These are phyloP conservation scores for Backusella australiensis DNA, from an alignment of 192 early-diverging fungal species.

Conservation along the genomic window DNA sequence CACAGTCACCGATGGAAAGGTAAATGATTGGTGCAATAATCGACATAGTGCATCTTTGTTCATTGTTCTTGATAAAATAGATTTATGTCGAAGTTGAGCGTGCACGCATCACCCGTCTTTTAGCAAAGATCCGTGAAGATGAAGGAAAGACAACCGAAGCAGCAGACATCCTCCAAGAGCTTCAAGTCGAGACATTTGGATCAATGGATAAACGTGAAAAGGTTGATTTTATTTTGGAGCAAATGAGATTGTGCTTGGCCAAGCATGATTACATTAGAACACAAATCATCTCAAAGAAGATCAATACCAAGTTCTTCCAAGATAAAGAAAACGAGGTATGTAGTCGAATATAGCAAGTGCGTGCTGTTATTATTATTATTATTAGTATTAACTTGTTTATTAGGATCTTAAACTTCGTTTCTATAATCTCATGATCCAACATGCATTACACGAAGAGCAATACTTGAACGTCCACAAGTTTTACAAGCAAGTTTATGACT, in stretches of 20 bases:
- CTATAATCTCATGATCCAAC: constrained; percentile 96
- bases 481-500: constrained; percentile 89
- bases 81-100: constrained; percentile 99
- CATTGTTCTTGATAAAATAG: constrained; percentile 33
- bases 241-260: constrained; percentile 93
- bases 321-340: constrained; percentile 69
- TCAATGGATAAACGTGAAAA: constrained; percentile 99
- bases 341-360: no score
- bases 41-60: no score
- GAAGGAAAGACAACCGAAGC: constrained; percentile 91
- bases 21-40: constrained; percentile 24
- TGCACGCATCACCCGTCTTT: constrained; percentile 87
- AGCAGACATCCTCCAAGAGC: constrained; percentile 92
- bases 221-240: constrained; percentile 98
- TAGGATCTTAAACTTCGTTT: constrained; percentile 94
- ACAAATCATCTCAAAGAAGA: constrained; percentile 95
- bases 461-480: constrained; percentile 92
- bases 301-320: constrained; percentile 93
- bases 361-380: no score
- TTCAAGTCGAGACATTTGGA: constrained; percentile 98
- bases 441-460: constrained; percentile 87
- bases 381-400: not conserved
- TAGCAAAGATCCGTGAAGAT: constrained; percentile 86
- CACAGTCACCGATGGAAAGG: constrained; percentile 96
- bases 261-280: constrained; percentile 91